These are phyloP conservation scores for Trametes gibbosa DNA, from an alignment of 768 basidiomycete species.

Conservation along the genomic window DNA sequence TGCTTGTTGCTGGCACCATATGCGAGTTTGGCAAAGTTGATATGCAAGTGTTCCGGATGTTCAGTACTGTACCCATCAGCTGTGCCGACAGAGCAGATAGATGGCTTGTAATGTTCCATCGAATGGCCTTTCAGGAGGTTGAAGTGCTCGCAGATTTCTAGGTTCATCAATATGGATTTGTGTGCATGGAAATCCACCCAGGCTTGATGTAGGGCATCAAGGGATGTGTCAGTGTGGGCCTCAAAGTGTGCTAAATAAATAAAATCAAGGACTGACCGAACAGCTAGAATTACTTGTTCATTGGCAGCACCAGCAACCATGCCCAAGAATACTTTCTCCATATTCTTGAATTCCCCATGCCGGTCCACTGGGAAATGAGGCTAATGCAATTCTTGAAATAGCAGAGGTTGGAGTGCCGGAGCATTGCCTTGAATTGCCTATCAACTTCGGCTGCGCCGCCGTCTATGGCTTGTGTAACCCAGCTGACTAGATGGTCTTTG, in stretches of 20 bases:
- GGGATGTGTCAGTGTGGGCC: conserved; percentile 22
- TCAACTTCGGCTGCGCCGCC: conserved; percentile 35
- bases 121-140: conserved; percentile 32
- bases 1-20: conserved; percentile 28
- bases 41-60: conserved; percentile 37
- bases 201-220: conserved; percentile 14
- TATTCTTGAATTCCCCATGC: conserved; percentile 38
- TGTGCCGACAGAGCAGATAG: conserved; percentile 22
- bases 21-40: conserved; percentile 38
- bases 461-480: conserved; percentile 6
- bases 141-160: conserved; percentile 26
- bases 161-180: conserved; percentile 28
- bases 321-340: conserved; percentile 29
- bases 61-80: conserved; percentile 30
- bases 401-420: conserved; percentile 31
- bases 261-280: conserved; percentile 28
- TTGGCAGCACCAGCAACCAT: conserved; percentile 20
- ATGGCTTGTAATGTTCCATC: conserved; percentile 21
- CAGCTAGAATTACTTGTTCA: conserved; percentile 19
- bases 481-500: conserved; percentile 39
- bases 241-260: conserved; percentile 29
- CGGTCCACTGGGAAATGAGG: conserved; percentile 40
- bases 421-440: conserved; percentile 31
- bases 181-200: conserved; percentile 26
- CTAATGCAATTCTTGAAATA: conserved; percentile 45